A percentile compares a stretch with the other conserved stretches of the same genome.
These are phyloP conservation scores for Alternaria longipes DNA, from an alignment of 2,329 filamentous ascomycete species.

Conservation along the genomic window DNA sequence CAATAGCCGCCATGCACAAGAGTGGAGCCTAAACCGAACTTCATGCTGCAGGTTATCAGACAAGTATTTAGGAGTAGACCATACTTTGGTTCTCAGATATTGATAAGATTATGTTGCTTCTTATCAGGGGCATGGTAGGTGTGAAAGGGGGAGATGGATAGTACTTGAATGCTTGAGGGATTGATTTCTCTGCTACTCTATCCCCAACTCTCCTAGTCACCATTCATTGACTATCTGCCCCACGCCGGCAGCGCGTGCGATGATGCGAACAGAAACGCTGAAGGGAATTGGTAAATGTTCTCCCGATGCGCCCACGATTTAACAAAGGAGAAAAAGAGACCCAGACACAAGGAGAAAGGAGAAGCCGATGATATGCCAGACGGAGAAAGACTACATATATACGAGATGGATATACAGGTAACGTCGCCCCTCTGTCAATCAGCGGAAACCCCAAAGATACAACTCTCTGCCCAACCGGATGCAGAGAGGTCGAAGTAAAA, in stretches of 20 bases:
- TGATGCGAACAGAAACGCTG: slow-evolving; percentile 2
- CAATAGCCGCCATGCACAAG: slow-evolving; percentile 13
- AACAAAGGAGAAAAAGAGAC: slow-evolving; percentile 18
- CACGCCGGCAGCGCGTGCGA: neutral
- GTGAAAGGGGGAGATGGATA: neutral
- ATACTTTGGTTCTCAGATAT: neutral
- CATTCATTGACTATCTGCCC: neutral
- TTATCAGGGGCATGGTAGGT: neutral
- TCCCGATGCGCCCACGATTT: slow-evolving; percentile 4
- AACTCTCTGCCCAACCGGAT: slow-evolving; percentile 14
- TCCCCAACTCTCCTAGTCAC: slow-evolving; percentile 8
- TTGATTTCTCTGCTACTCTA: slow-evolving; percentile 13
- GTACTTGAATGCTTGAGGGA: slow-evolving; percentile 6
- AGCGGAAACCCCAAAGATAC: slow-evolving; percentile 10
- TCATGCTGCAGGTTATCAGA: neutral
- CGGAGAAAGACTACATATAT: slow-evolving; percentile 15
- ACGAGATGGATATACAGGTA: slow-evolving; percentile 12
- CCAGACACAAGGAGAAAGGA: slow-evolving; percentile 15
- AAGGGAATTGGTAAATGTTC: slow-evolving; percentile 11
- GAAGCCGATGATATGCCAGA: slow-evolving; percentile 3
- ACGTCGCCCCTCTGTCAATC: slow-evolving; percentile 9
- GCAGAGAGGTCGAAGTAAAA: slow-evolving; percentile 21
- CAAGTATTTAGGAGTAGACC: neutral
- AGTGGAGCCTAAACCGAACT: slow-evolving; percentile 13
- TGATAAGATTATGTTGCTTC: neutral